Percentiles rank a stretch among this genome's conserved stretches.
Evolutionary conservation across 108 stramenopile genomes (phyloP).

Genomic region (Skeletonema tropicum): DNA sequence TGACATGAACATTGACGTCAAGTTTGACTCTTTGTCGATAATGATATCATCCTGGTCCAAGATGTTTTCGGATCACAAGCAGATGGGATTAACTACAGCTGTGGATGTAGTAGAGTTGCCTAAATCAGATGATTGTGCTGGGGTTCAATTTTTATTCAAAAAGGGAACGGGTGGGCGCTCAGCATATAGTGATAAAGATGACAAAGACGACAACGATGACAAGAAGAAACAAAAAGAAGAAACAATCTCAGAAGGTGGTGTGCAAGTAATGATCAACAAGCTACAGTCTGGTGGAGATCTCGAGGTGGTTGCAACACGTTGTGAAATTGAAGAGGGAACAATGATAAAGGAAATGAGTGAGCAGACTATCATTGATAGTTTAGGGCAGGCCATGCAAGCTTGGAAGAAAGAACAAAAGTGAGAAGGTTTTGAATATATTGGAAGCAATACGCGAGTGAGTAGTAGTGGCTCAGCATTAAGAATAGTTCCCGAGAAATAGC

Average conservation of each 20-base stretch:
- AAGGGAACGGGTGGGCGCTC: slow-evolving; percentile 7
- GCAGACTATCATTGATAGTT: slow-evolving; percentile 45
- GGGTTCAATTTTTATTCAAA: slow-evolving; percentile 21
- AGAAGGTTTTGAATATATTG: too few relatives aligned
- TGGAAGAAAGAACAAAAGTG: slow-evolving; percentile 43
- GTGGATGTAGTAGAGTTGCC: slow-evolving; percentile 28
- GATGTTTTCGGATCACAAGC: slow-evolving; percentile 24
- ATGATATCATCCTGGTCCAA: slow-evolving; percentile 40
- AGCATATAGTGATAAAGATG: slow-evolving; percentile 17
- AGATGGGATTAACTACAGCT: slow-evolving; percentile 48
- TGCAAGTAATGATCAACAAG: slow-evolving; percentile 35
- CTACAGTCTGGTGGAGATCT: slow-evolving; percentile 4
- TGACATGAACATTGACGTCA: slow-evolving; percentile 14
- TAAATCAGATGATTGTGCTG: neutral
- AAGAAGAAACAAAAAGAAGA: slow-evolving; percentile 24
- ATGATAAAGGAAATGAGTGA: slow-evolving; percentile 64
- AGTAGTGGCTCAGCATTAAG: neutral
- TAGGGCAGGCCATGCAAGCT: slow-evolving; percentile 32
- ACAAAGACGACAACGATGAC: neutral
- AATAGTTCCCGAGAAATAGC: neutral
- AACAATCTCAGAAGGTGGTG: slow-evolving; percentile 44
- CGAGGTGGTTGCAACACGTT: slow-evolving; percentile 34
- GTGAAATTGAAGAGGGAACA: slow-evolving; percentile 58
- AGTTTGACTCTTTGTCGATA: slow-evolving; percentile 45
- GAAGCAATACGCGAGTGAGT: too few relatives aligned